Base-by-base conservation (phyloP, 192 early-diverging fungal genomes). In the Chytriomyces sp. region DNA sequence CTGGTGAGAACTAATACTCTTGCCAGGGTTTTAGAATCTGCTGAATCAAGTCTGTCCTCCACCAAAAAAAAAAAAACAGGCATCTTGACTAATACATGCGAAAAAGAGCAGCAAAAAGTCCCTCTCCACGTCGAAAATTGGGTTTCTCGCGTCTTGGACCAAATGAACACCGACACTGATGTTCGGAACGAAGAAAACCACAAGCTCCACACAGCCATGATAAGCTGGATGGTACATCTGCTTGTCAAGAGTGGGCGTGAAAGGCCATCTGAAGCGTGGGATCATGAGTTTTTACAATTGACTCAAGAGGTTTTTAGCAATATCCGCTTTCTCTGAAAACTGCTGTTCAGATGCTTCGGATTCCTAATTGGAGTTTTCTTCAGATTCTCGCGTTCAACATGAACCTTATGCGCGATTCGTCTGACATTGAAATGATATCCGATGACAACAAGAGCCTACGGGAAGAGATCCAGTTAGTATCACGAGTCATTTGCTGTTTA, bases 91-190 rank as follows among this genome's bases (percentile, higher is more conserved):
- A 83, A 87, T 72, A 84, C 87, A 26, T 80, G 84, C 20, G 87
- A 89, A 73, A 83, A 81, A 64, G 88, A 89, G 71, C 86, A 89
- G 62, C 82, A 86, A 62, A 87, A 87, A 62, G 80, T 89, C 13
- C 88, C 88, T 1, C 65, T 86, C 10, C 84, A 83, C 64, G 83
- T 89, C 44, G 88, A 89, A 61, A 81, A 82, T 68, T 85, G 80
- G 77, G 61, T 87, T 65, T 78, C 81, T n/a, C 79, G 82, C 9
- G 50, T 89, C 24, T 47, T 85, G 45, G 88, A 89, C 43, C 88
- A 89, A 76, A 77, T 89, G 63, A 86, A 87, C 69, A 89, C 84
- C 26, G 88, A 89, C 75, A 83, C 83, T 8, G 88, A 89, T 60
- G 65, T 83, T 5, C 76, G 83, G 9, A 87, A 86, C 49, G 88